phyloP scores from a whole-genome alignment of 805 yeast species.

The Yarrowia deformans region DNA sequence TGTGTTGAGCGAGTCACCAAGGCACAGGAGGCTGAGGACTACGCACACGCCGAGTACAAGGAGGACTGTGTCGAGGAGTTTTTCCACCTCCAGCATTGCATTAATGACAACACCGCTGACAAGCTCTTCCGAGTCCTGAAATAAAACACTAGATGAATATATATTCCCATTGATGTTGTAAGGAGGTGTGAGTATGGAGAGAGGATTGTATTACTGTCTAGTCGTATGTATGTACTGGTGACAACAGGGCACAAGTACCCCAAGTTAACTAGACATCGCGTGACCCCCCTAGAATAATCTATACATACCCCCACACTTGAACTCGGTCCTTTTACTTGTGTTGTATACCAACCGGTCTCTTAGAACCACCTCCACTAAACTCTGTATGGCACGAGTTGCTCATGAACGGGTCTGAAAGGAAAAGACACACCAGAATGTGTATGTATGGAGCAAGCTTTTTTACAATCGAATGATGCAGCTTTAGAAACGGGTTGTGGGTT shows the following conservation, averaged over 20 bases:
- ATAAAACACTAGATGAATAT: slow-evolving; percentile 38
- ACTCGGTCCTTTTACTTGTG: too few relatives aligned
- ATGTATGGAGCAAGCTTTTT: slow-evolving; percentile 12
- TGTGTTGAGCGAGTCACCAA: slow-evolving; percentile 94
- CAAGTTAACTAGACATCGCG: too few relatives aligned
- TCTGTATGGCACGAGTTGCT: slow-evolving; percentile 25
- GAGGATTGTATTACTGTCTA: too few relatives aligned
- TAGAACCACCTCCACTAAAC: background rate
- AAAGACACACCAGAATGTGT: background rate
- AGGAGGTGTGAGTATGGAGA: background rate
- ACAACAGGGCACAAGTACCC: too few relatives aligned
- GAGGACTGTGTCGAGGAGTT: slow-evolving; percentile 99
- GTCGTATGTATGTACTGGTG: too few relatives aligned
- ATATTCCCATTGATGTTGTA: slow-evolving; percentile 34
- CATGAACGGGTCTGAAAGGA: background rate
- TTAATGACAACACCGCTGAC: slow-evolving; percentile 92
- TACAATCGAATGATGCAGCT: background rate
- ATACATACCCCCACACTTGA: too few relatives aligned
- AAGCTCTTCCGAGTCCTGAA: slow-evolving; percentile 62
- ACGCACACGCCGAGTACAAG: slow-evolving; percentile 79
- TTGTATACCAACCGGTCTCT: too few relatives aligned
- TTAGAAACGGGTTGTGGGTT: too few relatives aligned
- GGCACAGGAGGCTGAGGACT: slow-evolving; percentile 83
- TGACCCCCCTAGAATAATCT: too few relatives aligned
- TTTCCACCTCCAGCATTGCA: slow-evolving; percentile 94